These are phyloP conservation scores for Globomyces pollinis-pini DNA, from an alignment of 192 early-diverging fungal species.

Conservation along the genomic window DNA sequence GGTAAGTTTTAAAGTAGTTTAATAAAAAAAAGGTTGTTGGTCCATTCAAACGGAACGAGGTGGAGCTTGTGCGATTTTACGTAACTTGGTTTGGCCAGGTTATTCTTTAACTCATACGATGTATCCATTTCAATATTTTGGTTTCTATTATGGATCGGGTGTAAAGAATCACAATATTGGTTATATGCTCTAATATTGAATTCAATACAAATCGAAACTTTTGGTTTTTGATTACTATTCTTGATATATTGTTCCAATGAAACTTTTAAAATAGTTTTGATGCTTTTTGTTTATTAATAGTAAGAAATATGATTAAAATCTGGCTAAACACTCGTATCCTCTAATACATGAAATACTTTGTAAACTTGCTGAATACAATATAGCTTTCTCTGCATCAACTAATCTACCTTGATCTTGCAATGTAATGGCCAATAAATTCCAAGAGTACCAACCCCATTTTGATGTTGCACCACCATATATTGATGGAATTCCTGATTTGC, in stretches of 20 bases:
- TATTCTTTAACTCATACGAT: constrained; percentile 45
- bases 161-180: constrained; percentile 45
- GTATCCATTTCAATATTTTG: constrained; percentile 31
- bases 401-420: constrained; percentile 16
- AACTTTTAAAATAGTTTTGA: neutral
- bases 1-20: constrained; percentile 32
- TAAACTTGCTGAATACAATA: constrained; percentile 26
- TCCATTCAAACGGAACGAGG: constrained; percentile 35
- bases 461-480: constrained; percentile 41
- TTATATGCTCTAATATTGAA: constrained; percentile 37
- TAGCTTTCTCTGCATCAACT: constrained; percentile 22
- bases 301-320: constrained; percentile 7
- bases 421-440: constrained; percentile 27
- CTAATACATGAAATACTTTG: constrained; percentile 19
- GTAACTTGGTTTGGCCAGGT: constrained; percentile 51
- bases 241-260: too few relatives aligned
- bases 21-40: constrained; percentile 35
- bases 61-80: constrained; percentile 34
- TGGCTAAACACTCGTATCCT: constrained; percentile 32
- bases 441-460: constrained; percentile 33
- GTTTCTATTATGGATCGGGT: constrained; percentile 45
- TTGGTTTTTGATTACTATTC: too few relatives aligned
- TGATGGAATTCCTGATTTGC: constrained; percentile 15
- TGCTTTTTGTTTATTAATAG: neutral
- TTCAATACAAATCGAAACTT: too few relatives aligned